Evolutionary conservation across 495 filamentous ascomycete species (phyloP).

Genomic region (Sphaerosporella brunnea): DNA sequence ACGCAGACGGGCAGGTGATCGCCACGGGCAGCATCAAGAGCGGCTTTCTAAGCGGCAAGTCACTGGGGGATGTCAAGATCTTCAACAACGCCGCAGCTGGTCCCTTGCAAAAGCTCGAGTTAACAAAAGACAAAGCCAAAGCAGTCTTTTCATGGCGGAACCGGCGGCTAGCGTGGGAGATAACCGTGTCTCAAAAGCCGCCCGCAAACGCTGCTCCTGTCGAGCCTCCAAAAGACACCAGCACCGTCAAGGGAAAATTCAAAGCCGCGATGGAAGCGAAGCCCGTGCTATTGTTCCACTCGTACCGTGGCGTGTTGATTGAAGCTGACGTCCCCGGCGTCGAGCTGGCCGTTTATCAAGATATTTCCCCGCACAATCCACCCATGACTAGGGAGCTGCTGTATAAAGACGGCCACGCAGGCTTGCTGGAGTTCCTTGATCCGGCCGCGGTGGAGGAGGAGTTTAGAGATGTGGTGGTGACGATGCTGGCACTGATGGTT

Average conservation of each 20-base stretch:
- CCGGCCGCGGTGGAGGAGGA: background rate
- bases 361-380: background rate
- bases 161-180: background rate
- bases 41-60: background rate
- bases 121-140: background rate
- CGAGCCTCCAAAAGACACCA: background rate
- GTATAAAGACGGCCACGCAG: conserved; percentile 1
- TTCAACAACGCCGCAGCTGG: background rate
- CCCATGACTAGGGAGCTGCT: conserved; percentile 1
- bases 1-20: background rate
- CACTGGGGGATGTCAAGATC: background rate
- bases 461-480: background rate
- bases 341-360: conserved; percentile 1
- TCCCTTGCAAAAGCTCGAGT: background rate
- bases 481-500: conserved; percentile 1
- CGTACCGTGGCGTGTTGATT: background rate
- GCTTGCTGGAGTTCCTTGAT: background rate
- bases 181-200: background rate
- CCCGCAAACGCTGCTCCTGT: conserved; percentile 1
- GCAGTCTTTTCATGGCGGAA: background rate
- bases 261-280: background rate
- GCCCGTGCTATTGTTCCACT: background rate
- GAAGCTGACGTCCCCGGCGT: background rate
- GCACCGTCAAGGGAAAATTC: background rate
- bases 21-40: background rate